Base-by-base conservation (phyloP, 192 early-diverging fungal genomes). In the Entomortierella chlamydospora region DNA sequence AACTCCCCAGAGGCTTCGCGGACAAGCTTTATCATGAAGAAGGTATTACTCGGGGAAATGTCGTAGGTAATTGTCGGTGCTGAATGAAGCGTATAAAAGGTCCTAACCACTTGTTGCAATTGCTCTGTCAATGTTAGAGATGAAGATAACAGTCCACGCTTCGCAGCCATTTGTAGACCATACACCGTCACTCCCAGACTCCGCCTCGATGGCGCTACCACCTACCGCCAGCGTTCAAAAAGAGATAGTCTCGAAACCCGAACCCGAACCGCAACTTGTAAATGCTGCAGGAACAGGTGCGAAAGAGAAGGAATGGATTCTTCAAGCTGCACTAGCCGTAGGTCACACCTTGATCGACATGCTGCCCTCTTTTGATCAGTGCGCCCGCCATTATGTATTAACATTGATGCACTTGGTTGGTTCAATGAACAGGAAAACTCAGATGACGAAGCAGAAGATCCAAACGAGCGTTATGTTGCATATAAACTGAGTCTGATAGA, bases 11-110 rank as follows among this genome's bases (percentile, higher is more conserved):
- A 42, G 83, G 85, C 34, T 86, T 85, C 57, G 78, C 60, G 18
- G 86, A 84, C 53, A 89, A 86, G 25, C 51, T 80, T 15, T 88
- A 81, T 57, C 73, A 82, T 39, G 84, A 87, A n/a, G 69, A 83
- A 42, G 81, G 81, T 70, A 68, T n/a, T 25, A 52, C 22, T 13
- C n/a, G n/a, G n/a, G n/a, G n/a, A n/a, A n/a, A n/a, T n/a, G n/a
- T n/a, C 34, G 10, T 37, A 37, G 34, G 34, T 7, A 37, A 37
- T 37, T 4, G 34, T 37, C 34, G 4, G 4, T 10, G 10, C 5
- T 37, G 34, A 7, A 37, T 37, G 34, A n/a, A n/a, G n/a, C n/a
- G n/a, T n/a, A n/a, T n/a, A n/a, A n/a, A n/a, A n/a, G n/a, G n/a
- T n/a, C n/a, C n/a, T n/a, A n/a, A n/a, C n/a, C n/a, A n/a, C 10